phyloP scores from a whole-genome alignment of 1,284 basidiomycete species.

The Ceratobasidium sp. region DNA sequence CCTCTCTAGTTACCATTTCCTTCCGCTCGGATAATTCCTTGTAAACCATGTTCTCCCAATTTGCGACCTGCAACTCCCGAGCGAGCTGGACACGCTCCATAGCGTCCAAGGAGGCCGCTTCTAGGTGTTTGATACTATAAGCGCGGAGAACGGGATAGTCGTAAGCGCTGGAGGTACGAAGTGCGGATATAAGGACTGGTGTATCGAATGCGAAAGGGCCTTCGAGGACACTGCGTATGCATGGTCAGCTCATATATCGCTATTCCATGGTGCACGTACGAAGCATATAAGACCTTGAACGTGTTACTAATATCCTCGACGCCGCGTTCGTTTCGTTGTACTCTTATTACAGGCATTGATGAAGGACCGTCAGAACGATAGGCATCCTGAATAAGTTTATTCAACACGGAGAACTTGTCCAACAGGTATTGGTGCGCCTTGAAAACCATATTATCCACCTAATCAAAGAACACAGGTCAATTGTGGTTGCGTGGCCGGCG shows the following conservation, averaged over 20 bases:
- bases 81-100: neutral
- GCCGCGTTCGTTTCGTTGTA: neutral
- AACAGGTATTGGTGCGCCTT: too few relatives aligned
- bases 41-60: neutral
- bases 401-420: too few relatives aligned
- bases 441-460: too few relatives aligned
- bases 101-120: too few relatives aligned
- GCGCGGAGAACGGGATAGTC: neutral
- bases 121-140: neutral
- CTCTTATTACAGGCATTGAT: too few relatives aligned
- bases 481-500: too few relatives aligned
- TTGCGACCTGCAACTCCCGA: too few relatives aligned
- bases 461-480: too few relatives aligned
- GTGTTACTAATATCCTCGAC: neutral
- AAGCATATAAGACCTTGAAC: slow-evolving; percentile 12
- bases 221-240: neutral
- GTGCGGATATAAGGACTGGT: too few relatives aligned
- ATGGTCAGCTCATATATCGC: neutral
- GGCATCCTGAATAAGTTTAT: too few relatives aligned
- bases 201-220: neutral
- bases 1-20: neutral
- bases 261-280: neutral
- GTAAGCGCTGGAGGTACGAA: neutral
- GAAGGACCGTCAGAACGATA: too few relatives aligned
- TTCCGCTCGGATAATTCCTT: neutral